phyloP scores from a whole-genome alignment of 2,329 filamentous ascomycete genomes.

The Hirsutella rhossiliensis region DNA sequence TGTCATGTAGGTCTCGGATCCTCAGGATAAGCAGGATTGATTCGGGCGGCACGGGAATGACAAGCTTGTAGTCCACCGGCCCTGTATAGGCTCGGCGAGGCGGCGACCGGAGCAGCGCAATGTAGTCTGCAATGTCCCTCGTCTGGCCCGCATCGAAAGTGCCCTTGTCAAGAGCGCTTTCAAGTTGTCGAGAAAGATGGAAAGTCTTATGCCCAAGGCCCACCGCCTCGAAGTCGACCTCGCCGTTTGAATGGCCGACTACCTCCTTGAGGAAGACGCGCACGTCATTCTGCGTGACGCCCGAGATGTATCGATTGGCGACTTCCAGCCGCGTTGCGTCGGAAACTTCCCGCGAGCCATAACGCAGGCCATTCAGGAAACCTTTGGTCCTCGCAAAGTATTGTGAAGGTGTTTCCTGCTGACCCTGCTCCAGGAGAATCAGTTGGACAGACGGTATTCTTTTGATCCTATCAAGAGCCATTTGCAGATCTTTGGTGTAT shows the following conservation, averaged over 20 bases:
- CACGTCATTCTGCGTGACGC: conserved; percentile 35
- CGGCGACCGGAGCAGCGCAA: conserved; percentile 33
- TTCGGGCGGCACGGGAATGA: conserved; percentile 24
- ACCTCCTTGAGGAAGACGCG: conserved; percentile 24
- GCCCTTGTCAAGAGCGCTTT: conserved; percentile 36
- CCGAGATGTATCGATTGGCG: conserved; percentile 35
- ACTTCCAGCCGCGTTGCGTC: conserved; percentile 10
- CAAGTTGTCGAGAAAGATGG: conserved; percentile 43
- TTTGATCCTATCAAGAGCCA: conserved; percentile 34
- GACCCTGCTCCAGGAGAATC: conserved; percentile 38
- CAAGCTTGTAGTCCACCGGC: conserved; percentile 7
- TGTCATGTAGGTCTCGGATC: conserved; percentile 35
- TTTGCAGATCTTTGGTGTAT: conserved; percentile 41
- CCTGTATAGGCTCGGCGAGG: conserved; percentile 10
- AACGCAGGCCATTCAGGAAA: conserved; percentile 22
- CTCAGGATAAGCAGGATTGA: conserved; percentile 22
- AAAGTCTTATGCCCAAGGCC: conserved; percentile 40
- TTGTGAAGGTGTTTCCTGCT: conserved; percentile 35
- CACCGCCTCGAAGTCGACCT: conserved; percentile 26
- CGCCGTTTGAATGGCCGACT: conserved; percentile 5
- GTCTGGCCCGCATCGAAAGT: conserved; percentile 27
- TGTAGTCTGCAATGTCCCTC: conserved; percentile 32
- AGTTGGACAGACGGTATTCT: conserved; percentile 41
- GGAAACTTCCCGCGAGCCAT: conserved; percentile 16
- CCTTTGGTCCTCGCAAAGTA: conserved; percentile 33